phyloP scores from a whole-genome alignment of 805 yeast genomes.

The Babjeviella inositovora region DNA sequence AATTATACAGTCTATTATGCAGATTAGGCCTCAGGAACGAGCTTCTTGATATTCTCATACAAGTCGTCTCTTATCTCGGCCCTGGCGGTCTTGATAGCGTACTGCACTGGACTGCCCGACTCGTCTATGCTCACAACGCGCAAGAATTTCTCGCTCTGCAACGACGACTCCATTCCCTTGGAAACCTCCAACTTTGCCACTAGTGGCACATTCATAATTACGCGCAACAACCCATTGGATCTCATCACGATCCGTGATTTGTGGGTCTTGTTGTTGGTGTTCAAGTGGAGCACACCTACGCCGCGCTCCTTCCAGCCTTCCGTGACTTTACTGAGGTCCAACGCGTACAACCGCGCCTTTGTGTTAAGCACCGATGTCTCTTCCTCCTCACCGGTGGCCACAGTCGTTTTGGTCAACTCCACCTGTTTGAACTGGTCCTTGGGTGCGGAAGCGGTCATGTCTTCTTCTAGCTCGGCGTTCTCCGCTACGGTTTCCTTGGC shows the following conservation, averaged over 20 bases:
- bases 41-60: conserved; percentile 27
- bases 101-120: conserved; percentile 59
- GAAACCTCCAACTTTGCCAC: conserved; percentile 42
- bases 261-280: conserved; percentile 17
- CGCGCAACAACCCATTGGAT: conserved; percentile 71
- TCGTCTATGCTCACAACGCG: conserved; percentile 57
- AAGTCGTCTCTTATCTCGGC: conserved; percentile 44
- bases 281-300: conserved; percentile 73
- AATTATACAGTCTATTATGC: too few relatives aligned
- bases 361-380: conserved; percentile 56
- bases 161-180: conserved; percentile 77
- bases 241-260: conserved; percentile 76
- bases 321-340: conserved; percentile 46
- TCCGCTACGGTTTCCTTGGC: conserved; percentile 4
- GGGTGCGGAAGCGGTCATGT: conserved; percentile 1
- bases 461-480: conserved; percentile 5
- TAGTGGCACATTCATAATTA: conserved; percentile 65
- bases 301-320: conserved; percentile 97
- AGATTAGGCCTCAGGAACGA: conserved; percentile 14
- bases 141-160: conserved; percentile 70
- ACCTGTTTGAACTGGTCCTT: conserved; percentile 29
- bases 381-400: conserved; percentile 82
- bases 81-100: conserved; percentile 59
- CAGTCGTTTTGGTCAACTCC: conserved; percentile 39
- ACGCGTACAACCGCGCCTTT: conserved; percentile 64